Conservation (phyloP, 2,329 filamentous ascomycete species). For the Cryphonectria nitschkei region DNA sequence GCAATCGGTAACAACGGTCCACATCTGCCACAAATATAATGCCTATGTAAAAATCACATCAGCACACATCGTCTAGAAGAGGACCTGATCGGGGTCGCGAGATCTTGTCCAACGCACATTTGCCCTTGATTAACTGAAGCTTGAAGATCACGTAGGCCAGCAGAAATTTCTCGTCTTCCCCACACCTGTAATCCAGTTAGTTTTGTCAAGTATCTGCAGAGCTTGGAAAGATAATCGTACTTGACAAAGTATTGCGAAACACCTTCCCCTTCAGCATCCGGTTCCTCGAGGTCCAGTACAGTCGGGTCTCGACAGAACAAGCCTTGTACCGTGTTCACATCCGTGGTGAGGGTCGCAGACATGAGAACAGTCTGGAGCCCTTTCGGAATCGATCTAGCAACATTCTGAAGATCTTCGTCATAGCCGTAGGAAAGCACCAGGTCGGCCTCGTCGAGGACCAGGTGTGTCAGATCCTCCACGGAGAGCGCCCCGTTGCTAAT, state of each 20-base stretch:
- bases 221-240: slow-evolving; percentile 43
- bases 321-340: slow-evolving; percentile 82
- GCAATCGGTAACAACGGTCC: slow-evolving; percentile 86
- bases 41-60: slow-evolving; percentile 11
- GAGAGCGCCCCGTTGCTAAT: slow-evolving; percentile 73
- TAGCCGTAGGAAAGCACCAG: slow-evolving; percentile 93
- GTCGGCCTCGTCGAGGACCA: slow-evolving; percentile 95
- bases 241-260: slow-evolving; percentile 88
- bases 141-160: slow-evolving; percentile 94
- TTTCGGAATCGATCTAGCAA: slow-evolving; percentile 78
- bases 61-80: background rate
- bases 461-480: slow-evolving; percentile 70
- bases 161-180: slow-evolving; percentile 97
- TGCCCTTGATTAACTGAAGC: slow-evolving; percentile 89
- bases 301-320: slow-evolving; percentile 84
- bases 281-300: slow-evolving; percentile 80
- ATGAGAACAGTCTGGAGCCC: slow-evolving; percentile 90
- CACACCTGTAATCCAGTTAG: slow-evolving; percentile 53
- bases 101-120: slow-evolving; percentile 60
- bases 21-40: slow-evolving; percentile 76
- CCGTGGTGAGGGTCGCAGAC: slow-evolving; percentile 87
- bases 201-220: background rate
- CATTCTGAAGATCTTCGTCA: slow-evolving; percentile 81
- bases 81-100: slow-evolving; percentile 54
- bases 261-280: slow-evolving; percentile 74